Percentiles rank a stretch among this genome's conserved stretches.
Evolutionary conservation across 768 basidiomycete genomes (phyloP).

Genomic region (Termitomyces sp.): DNA sequence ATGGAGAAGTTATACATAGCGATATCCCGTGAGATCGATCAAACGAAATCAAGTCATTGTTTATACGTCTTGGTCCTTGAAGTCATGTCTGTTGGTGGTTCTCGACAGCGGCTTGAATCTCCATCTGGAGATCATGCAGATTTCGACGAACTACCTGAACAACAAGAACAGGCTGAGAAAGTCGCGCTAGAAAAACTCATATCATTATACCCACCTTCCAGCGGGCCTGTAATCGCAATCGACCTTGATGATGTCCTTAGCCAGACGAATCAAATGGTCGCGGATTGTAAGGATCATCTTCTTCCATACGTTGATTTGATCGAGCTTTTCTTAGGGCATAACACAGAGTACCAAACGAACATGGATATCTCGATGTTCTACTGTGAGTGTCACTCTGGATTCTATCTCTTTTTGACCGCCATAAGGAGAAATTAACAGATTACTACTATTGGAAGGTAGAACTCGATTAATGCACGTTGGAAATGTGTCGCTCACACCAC

Average conservation of each 20-base stretch:
- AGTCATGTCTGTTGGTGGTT: constrained; percentile 31
- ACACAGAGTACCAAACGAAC: constrained; percentile 52
- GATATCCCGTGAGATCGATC: not conserved
- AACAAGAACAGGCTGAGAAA: constrained; percentile 19
- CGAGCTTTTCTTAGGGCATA: constrained; percentile 54
- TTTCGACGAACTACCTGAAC: constrained; percentile 6
- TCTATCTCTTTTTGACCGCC: not conserved
- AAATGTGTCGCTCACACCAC: not conserved
- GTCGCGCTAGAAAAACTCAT: constrained; percentile 27
- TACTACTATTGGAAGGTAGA: constrained; percentile 76
- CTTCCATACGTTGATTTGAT: not conserved
- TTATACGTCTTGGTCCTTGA: not conserved
- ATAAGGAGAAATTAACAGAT: constrained; percentile 33
- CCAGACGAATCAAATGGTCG: constrained; percentile 57
- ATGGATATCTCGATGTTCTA: constrained; percentile 59
- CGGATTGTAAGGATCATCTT: constrained; percentile 45
- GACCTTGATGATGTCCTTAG: constrained; percentile 71
- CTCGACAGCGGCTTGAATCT: constrained; percentile 21
- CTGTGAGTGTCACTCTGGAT: constrained; percentile 39
- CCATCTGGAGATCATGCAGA: constrained; percentile 8
- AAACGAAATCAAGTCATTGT: not conserved
- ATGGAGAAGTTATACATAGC: too few relatives aligned
- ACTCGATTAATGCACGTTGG: not conserved
- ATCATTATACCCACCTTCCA: constrained; percentile 21
- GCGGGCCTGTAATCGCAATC: constrained; percentile 51